Base-by-base conservation (phyloP, 2,329 filamentous ascomycete genomes). In the Fusarium brevicatenulatum region DNA sequence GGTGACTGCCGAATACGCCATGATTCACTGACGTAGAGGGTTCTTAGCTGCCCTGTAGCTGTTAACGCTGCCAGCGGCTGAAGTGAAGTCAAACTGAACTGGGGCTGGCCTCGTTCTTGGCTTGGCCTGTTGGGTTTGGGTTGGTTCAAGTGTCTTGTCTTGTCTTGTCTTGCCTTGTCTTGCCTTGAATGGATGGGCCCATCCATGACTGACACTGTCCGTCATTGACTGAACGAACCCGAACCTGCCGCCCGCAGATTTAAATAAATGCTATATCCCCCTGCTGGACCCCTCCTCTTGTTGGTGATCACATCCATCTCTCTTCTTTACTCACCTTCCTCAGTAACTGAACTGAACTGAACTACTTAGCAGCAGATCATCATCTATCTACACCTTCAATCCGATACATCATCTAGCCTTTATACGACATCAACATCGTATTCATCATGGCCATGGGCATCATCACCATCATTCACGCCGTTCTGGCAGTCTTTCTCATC, bases 401-500 rank as follows among this genome's bases (percentile, higher is more conserved):
- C 25, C n/a, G 56, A 37, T 30, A 42, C 28, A 62, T 19, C 40
- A 30, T 30, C 5, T n/a, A 50, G n/a, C n/a, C 23, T 50, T 9
- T 28, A 23, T 21, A 42, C 49, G 43, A 59, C 50, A 57, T 25
- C 12, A 30, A 40, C 12, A 58, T 28, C 42, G 30, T 30, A 49
- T 18, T 58, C 79, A 81, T 72, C 55, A 89, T 90, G 89, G 82
- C 83, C 36, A 80, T 88, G 78, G 84, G 83, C 68, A 87, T 90
- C 78, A 84, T 90, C 43, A 84, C 90, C 74, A 88, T 91, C 44
- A 84, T 93, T 44, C 92, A 94, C 79, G 86, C 88, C 66, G 84
- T 89, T 55, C 91, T 95, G 77, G 87, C 86, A 16, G 73, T 94
- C 44, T 89, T 97, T 76, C 86, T 91, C 40, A 85, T 96, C 70